These are phyloP conservation scores for Sphagnum contortum DNA, from an alignment of 225 moss, liverwort and hornwort genomes.

Conservation along the genomic window DNA sequence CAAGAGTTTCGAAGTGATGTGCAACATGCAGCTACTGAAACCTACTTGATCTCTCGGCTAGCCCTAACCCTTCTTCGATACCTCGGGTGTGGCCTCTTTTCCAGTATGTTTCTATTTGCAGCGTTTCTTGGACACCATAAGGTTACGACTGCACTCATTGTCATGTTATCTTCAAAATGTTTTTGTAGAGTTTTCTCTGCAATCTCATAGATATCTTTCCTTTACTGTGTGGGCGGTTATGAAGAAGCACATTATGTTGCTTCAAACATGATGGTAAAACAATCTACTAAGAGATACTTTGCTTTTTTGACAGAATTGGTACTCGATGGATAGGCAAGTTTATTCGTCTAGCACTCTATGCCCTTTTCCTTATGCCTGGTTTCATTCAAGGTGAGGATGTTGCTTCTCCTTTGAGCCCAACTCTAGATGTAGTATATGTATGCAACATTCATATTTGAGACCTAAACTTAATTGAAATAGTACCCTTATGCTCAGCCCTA, in stretches of 20 bases:
- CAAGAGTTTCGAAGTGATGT: constrained; percentile 57
- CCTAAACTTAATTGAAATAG: not conserved
- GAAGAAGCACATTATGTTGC: not conserved
- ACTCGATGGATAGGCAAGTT: constrained; percentile 64
- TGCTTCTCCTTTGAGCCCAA: not conserved
- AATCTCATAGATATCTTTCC: too few species aligned
- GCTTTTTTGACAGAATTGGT: constrained; percentile 37
- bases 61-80: constrained; percentile 57
- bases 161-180: too few species aligned
- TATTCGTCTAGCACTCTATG: constrained; percentile 56
- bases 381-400: constrained; percentile 53
- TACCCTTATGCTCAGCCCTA: not conserved
- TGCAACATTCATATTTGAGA: not conserved
- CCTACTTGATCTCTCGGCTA: constrained; percentile 59
- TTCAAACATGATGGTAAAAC: not conserved
- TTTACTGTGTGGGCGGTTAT: not conserved
- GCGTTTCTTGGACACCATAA: not conserved
- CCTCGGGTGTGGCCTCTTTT: constrained; percentile 45
- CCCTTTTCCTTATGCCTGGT: constrained; percentile 69
- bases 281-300: not conserved
- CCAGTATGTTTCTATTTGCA: too few species aligned
- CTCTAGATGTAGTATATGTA: not conserved
- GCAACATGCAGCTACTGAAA: constrained; percentile 66
- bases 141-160: not conserved
- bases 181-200: too few species aligned